Evolutionary conservation across 2,329 filamentous ascomycete species (phyloP), one percentile per base, ranked within the genome.

Genomic region (Diplodia intermedia): DNA sequence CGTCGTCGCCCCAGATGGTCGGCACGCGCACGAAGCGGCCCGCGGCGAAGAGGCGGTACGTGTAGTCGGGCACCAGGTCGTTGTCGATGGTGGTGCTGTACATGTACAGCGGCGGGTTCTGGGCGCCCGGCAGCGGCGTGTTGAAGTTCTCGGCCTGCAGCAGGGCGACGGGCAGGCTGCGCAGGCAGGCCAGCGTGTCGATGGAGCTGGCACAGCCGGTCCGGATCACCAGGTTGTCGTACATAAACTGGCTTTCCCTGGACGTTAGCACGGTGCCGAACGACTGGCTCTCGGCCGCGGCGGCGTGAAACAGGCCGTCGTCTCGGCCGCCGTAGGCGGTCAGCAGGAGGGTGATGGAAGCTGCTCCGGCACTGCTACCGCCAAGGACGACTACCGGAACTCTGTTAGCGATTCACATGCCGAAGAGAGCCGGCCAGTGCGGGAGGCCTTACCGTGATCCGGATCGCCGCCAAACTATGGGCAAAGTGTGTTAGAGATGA

Each of bases 391-490:
- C 89, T 68, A 29, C 18, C 18, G 49, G 36, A 33, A 43, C 15
- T 7, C 40, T 20, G 52, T 67, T 47, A 66, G 63, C 23, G 4
- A 29, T 47, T 31, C 36, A 29, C 43, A 36, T 49, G 29, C 43
- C 15, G 57, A 31, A 33, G 20, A 20, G 14, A n/a, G 49, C 33
- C 20, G 33, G 20, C 9, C 1, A 36, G 11, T 36, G 33, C 18
- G 12, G 26, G 29, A 38, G 43, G 60, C 60, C 66, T 63, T 52
- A 68, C 66, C 66, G 71, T 91, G 89, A 0, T 82, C 73, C 1
- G 90, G 88, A 71, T 93, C 81, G 29, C 90, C 91, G 4, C 90
- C 91, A 71, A 94, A 93, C 75, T 86, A 43, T 33, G 4, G 43
- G 12, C 18, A 2, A 26, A 26, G 18, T 14, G 53, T 26, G 53